Evolutionary conservation across 2,329 filamentous ascomycete genomes (phyloP).

Genomic region (Ceratocystis eucalypticola): DNA sequence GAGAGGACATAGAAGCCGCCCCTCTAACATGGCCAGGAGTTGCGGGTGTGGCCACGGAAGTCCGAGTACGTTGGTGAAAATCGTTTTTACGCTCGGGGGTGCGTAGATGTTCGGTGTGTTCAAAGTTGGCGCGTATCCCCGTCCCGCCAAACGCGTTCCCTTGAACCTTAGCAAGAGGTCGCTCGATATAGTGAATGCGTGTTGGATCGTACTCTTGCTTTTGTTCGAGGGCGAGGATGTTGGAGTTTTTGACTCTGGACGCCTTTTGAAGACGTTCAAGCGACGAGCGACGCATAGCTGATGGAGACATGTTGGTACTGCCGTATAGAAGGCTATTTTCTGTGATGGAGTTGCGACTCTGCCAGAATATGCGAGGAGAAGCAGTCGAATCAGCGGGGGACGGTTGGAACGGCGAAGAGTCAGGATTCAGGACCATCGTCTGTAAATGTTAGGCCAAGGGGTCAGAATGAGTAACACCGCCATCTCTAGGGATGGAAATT

Average conservation of each 20-base stretch:
- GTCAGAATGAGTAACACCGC: constrained; percentile 17
- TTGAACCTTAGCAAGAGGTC: constrained; percentile 65
- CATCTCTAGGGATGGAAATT: constrained; percentile 20
- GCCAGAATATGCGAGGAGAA: constrained; percentile 74
- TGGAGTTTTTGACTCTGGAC: constrained; percentile 94
- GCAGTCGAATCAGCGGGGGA: constrained; percentile 49
- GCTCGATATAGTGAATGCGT: constrained; percentile 62
- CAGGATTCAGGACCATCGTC: constrained; percentile 56
- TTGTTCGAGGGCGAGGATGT: constrained; percentile 85
- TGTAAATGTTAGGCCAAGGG: constrained; percentile 25
- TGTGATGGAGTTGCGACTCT: constrained; percentile 52
- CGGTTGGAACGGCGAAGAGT: constrained; percentile 73
- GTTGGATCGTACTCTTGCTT: constrained; percentile 86
- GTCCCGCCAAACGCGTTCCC: constrained; percentile 53
- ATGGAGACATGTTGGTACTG: constrained; percentile 41
- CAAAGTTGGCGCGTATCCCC: constrained; percentile 36
- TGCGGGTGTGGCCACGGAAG: constrained; percentile 23
- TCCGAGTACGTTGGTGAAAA: constrained; percentile 39
- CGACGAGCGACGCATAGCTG: constrained; percentile 69
- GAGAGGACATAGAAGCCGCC: constrained; percentile 23
- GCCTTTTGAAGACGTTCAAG: constrained; percentile 92
- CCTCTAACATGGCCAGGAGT: constrained; percentile 19
- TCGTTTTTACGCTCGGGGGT: constrained; percentile 26
- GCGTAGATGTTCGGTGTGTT: constrained; percentile 23
- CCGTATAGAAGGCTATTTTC: constrained; percentile 61